Conservation (phyloP, 1,284 basidiomycete genomes). For the Tilletia walkeri region DNA sequence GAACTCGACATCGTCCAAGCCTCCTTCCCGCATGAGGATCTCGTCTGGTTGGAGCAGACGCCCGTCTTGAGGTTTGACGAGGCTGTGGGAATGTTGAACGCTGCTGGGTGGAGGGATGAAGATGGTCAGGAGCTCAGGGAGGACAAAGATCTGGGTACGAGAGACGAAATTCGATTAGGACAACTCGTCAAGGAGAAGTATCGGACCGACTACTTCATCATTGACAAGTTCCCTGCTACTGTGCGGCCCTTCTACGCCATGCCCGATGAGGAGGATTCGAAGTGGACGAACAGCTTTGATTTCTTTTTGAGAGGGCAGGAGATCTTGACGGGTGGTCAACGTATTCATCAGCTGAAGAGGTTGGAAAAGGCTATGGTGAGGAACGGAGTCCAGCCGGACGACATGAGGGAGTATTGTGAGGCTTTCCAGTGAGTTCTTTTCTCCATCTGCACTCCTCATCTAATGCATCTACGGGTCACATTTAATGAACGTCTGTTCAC, state of each 20-base stretch:
- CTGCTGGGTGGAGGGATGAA: conserved; percentile 51
- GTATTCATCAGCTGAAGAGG: conserved; percentile 47
- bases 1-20: conserved; percentile 39
- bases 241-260: conserved; percentile 84
- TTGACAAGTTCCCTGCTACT: conserved; percentile 62
- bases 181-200: conserved; percentile 85
- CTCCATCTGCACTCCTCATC: too few relatives aligned
- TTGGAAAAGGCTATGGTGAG: conserved; percentile 44
- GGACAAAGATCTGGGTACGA: conserved; percentile 61
- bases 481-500: too few relatives aligned
- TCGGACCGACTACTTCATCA: conserved; percentile 70
- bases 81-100: conserved; percentile 70
- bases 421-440: conserved; percentile 37
- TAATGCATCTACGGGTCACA: too few relatives aligned
- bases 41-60: conserved; percentile 57
- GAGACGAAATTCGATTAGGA: conserved; percentile 88
- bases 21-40: conserved; percentile 42
- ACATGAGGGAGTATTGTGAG: conserved; percentile 52
- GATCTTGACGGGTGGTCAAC: conserved; percentile 55
- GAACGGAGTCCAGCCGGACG: conserved; percentile 39
- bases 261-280: conserved; percentile 60
- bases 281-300: conserved; percentile 51
- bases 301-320: conserved; percentile 54
- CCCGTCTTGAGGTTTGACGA: conserved; percentile 74
- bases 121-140: conserved; percentile 42